These are phyloP conservation scores for Myxozyma udenii DNA, from an alignment of 805 yeast species.

Conservation along the genomic window DNA sequence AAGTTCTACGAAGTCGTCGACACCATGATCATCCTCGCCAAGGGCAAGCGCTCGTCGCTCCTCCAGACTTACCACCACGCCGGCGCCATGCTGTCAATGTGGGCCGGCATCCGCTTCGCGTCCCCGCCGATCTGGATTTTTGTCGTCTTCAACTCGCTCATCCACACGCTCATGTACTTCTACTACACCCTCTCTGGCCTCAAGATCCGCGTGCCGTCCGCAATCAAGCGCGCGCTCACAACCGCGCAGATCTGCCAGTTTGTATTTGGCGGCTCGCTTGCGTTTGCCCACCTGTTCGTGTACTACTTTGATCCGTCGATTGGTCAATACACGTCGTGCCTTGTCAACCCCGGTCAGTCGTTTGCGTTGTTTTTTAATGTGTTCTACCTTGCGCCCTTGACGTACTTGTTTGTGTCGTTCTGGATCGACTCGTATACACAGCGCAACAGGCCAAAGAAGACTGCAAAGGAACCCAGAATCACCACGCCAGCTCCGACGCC, in stretches of 20 bases:
- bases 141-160: constrained; percentile 74
- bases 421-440: constrained; percentile 27
- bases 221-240: constrained; percentile 59
- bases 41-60: constrained; percentile 63
- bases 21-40: constrained; percentile 61
- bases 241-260: constrained; percentile 68
- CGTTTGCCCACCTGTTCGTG: constrained; percentile 61
- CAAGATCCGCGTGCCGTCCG: constrained; percentile 54
- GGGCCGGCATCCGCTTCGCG: constrained; percentile 68
- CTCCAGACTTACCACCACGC: constrained; percentile 75
- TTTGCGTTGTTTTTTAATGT: constrained; percentile 63
- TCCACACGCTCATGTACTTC: constrained; percentile 70
- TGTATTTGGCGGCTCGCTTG: constrained; percentile 64
- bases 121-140: constrained; percentile 80
- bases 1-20: constrained; percentile 71
- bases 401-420: constrained; percentile 25
- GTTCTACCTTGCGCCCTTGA: constrained; percentile 55
- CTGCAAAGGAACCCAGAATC: background rate
- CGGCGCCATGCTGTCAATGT: constrained; percentile 78
- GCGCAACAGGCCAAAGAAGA: constrained; percentile 9
- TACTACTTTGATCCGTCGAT: constrained; percentile 52
- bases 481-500: background rate
- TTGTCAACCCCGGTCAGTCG: constrained; percentile 57
- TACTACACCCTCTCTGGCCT: constrained; percentile 62
- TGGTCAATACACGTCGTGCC: constrained; percentile 48